Evolutionary conservation across 2,329 filamentous ascomycete species (phyloP), one percentile per base, ranked within the genome.

Genomic region (Chrysosporium keratinophilum): DNA sequence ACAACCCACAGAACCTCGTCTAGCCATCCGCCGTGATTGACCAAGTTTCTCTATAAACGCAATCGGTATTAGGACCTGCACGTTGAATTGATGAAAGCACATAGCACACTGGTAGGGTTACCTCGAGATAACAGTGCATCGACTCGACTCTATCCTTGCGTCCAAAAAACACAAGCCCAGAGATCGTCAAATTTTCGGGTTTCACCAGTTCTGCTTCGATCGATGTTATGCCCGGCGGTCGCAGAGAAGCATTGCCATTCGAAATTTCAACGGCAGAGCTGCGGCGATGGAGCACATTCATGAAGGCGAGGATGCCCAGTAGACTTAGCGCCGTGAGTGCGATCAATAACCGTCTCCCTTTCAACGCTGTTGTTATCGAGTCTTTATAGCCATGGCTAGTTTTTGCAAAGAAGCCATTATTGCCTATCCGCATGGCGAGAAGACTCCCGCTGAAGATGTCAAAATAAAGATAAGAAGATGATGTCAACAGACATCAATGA

Each of bases 161-260:
- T 17, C 74, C 74, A 56, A 68, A 76, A 54, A 76, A 76, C 0
- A 76, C 71, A 54, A 76, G 65, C 14, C 66, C 74, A 55, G 75
- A 67, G n/a, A 76, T 62, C 14, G 45, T 37, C 23, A 54, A 37
- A 40, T 55, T 43, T 15, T 55, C 41, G 9, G 53, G 53, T 14
- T 55, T 55, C 5, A 51, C 34, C 6, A 55, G 33, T 9, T 41
- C 28, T 10, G 47, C n/a, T 19, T 40, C 33, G 37, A 19, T 50
- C 12, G 47, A 31, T n/a, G 31, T 44, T 12, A 3, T 35, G 2
- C n/a, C 23, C n/a, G 41, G 23, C 5, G 17, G 52, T 11, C 5
- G 39, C 28, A 33, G 12, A 31, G 28, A 20, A 45, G 28, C 15
- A 34, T 20, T 5, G 19, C 28, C 14, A 15, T 40, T 20, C 20